Evolutionary conservation across 257 asterid species (phyloP).

Genomic region (Mitragyna speciosa): DNA sequence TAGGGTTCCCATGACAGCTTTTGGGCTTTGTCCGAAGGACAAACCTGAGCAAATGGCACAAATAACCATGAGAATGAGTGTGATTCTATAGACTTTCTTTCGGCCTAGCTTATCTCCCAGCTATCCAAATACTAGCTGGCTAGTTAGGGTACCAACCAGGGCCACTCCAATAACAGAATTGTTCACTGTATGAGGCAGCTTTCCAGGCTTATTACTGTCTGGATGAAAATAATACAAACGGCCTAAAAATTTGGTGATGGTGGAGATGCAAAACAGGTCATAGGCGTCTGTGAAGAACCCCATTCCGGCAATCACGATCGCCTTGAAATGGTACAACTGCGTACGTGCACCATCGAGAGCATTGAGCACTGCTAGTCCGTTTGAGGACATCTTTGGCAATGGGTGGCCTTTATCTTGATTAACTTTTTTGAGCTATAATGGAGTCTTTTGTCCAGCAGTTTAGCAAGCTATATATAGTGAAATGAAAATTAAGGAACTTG

Average conservation of each 20-base stretch:
- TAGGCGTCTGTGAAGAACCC: constrained; percentile 39
- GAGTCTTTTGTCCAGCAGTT: constrained; percentile 3
- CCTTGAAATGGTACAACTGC: constrained; percentile 31
- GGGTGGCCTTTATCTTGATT: background rate
- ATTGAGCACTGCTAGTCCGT: constrained; percentile 24
- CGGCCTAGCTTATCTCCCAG: constrained; percentile 35
- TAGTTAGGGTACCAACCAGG: constrained; percentile 29
- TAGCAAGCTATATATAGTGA: background rate
- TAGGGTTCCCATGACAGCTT: constrained; percentile 23
- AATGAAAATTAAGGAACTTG: background rate
- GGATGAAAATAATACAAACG: constrained; percentile 26
- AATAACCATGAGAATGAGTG: constrained; percentile 25
- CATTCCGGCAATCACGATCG: constrained; percentile 36
- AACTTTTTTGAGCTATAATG: background rate
- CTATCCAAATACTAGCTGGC: constrained; percentile 30
- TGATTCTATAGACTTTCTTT: constrained; percentile 30
- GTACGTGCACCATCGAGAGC: constrained; percentile 31
- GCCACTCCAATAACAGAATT: constrained; percentile 29
- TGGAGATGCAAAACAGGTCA: constrained; percentile 30
- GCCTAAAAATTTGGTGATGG: constrained; percentile 31
- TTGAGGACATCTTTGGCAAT: constrained; percentile 18
- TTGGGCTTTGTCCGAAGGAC: constrained; percentile 20
- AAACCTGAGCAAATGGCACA: constrained; percentile 34
- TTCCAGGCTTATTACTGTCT: constrained; percentile 12
- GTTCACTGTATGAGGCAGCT: constrained; percentile 30